phyloP scores from a whole-genome alignment of 305 asterid genomes.

The Nicotiana rustica region DNA sequence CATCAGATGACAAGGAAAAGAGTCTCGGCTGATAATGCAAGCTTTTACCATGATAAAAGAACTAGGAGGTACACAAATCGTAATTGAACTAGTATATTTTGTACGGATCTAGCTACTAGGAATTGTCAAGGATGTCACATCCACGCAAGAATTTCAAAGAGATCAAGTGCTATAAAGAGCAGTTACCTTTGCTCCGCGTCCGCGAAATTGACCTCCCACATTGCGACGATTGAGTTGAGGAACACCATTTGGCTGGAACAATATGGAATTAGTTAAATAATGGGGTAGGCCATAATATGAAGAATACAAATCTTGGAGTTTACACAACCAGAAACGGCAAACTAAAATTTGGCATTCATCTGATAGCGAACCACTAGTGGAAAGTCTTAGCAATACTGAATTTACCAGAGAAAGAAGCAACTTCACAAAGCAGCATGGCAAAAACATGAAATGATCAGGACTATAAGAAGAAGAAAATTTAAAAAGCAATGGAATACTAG shows the following conservation, averaged over 20 bases:
- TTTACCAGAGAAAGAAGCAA: neutral
- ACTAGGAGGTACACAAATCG: slow-evolving; percentile 11
- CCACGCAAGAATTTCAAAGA: neutral
- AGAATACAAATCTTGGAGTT: neutral
- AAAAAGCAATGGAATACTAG: neutral
- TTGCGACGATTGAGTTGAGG: slow-evolving; percentile 23
- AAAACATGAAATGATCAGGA: neutral
- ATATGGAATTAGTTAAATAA: neutral
- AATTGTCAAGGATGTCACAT: neutral
- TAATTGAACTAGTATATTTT: neutral
- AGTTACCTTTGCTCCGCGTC: slow-evolving; percentile 31
- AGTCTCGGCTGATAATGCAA: neutral
- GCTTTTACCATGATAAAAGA: slow-evolving; percentile 8
- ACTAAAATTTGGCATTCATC: slow-evolving; percentile 11
- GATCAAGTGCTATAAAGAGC: neutral
- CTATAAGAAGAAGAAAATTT: neutral
- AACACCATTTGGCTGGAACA: slow-evolving; percentile 21
- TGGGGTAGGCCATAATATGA: slow-evolving; percentile 17
- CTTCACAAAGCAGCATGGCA: neutral
- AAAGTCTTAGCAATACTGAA: neutral
- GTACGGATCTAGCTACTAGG: neutral
- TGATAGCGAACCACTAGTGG: neutral
- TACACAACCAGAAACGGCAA: neutral
- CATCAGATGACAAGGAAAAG: slow-evolving; percentile 3
- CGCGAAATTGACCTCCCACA: slow-evolving; percentile 6